Evolutionary conservation across 441 rosid species (phyloP), one percentile per base, ranked within the genome.

Genomic region (Erysimum cheiri): DNA sequence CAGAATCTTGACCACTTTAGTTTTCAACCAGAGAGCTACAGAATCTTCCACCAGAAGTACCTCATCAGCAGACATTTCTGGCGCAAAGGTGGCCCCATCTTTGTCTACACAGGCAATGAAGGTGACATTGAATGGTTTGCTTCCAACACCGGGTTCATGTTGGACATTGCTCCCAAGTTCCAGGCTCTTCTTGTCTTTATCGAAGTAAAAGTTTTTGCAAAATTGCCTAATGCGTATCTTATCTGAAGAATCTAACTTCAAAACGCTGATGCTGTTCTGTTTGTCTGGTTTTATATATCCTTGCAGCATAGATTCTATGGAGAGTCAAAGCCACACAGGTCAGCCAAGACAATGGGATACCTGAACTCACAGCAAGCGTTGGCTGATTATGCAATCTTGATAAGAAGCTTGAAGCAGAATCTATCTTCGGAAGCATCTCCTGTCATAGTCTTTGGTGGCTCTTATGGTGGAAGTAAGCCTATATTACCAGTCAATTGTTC

Each of bases 51-150:
- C 69, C 93, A 90, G 31, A 88, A 82, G 85, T 90, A 87, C 75
- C 86, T 90, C 50, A 78, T 84, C 68, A 88, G 82, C 77, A 53
- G 57, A 63, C 71, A 60, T 15, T 77, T 78, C 76, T 88, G 91
- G 88, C 82, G 74, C 53, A 81, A 19, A 69, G 90, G 81, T 52
- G 85, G 79, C 31, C 91, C 91, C 4, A 79, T 89, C 78, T 88
- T 88, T 46, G 93, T 86, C 49, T 88, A 88, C 80, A 86, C 90
- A 26, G 91, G 90, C 8, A 90, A 90, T 75, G 93, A 90, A 83
- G 91, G 92, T 52, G 83, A 88, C 75, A 84, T 90, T 54, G 93
- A 90, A 36, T 90, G 93, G 92, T 86, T 90, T 82, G 92, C 92
- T 70, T 78, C 85, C 39, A 90, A 88, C 71, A 82, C 89, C n/a